Conservation (phyloP, 306 rosid genomes). For the Prosopis cineraria region DNA sequence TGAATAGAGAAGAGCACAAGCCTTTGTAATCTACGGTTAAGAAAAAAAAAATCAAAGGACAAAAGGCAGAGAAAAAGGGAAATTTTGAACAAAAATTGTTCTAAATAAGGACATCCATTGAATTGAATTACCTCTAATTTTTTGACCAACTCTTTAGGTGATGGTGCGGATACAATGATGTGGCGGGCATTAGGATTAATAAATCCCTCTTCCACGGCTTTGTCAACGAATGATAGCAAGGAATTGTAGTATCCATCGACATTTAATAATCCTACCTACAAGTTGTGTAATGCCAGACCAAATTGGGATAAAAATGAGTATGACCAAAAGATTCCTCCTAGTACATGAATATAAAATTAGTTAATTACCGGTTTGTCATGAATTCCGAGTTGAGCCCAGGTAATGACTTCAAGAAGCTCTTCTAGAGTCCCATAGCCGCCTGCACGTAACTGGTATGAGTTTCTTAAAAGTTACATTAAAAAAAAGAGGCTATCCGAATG, state of each 20-base stretch:
- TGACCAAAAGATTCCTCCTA: not conserved
- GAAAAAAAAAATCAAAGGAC: not conserved
- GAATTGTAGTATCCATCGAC: constrained; percentile 97
- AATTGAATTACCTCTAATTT: constrained; percentile 75
- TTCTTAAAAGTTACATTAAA: constrained; percentile 9
- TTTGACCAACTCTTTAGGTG: constrained; percentile 89
- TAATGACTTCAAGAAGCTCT: constrained; percentile 95
- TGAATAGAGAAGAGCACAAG: not conserved
- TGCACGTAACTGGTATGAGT: constrained; percentile 42
- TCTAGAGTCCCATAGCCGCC: constrained; percentile 98
- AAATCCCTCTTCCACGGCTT: constrained; percentile 98
- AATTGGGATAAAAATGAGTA: constrained; percentile 17
- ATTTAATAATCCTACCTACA: constrained; percentile 91
- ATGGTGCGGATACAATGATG: constrained; percentile 92
- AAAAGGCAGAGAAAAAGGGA: not conserved
- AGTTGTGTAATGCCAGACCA: constrained; percentile 26
- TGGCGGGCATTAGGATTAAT: constrained; percentile 94
- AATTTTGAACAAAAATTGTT: constrained; percentile 10
- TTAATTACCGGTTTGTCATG: constrained; percentile 89
- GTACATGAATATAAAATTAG: not conserved
- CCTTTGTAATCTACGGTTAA: not conserved
- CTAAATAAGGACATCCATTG: not conserved
- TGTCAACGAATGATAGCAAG: constrained; percentile 87
- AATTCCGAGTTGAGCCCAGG: constrained; percentile 99
- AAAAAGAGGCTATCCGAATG: not conserved